Base-by-base conservation (phyloP, 2,329 filamentous ascomycete species). In the Stachybotrys echinatus region DNA sequence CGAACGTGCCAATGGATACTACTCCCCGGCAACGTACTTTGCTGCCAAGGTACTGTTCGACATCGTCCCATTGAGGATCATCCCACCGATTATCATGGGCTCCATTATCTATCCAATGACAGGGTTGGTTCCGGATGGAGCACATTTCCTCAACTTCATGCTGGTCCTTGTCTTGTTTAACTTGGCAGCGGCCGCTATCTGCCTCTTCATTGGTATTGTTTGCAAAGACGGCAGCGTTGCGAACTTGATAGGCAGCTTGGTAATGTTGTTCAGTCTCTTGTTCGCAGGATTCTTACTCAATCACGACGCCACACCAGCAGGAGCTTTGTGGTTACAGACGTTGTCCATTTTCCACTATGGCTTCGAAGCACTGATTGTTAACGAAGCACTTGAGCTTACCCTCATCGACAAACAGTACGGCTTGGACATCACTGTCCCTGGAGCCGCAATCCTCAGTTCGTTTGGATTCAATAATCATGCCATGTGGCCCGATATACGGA, bases 41-140 rank as follows among this genome's bases (percentile, higher is more conserved):
- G 78, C 88, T 0, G 87, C 92, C 60, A 99, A 99, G 73, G 88
- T 97, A n/a, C 72, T 96, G n/a, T 97, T 99, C 65, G 94, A 99
- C 65, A 92, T 99, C 57, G 80, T 99, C 12, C 94, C 94, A 4
- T 77, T 99, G n/a, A 84, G 94, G 45, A 85, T 99, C 50, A 87
- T 99, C 45, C 94, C 94, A 5, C 94, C 94, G 1, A 87, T 97
- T 54, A 86, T 99, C 52, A 94, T 97, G 81, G 94, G 92, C 17
- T 84, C 89, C 23, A 97, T 99, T 54, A 84, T 99, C 20, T 99
- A 99, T 65, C 94, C 94, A 1, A 99, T 99, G 94, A 96, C 92
- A 0, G 94, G 94, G 2, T 76, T 99, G 14, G 85, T 95, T 20
- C 82, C 94, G 0, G 87, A 91, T 50, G 85, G 83, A 65, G 74